These are phyloP conservation scores for Digitaria exilis DNA, from an alignment of 202 grass and related monocot genomes.

Conservation along the genomic window DNA sequence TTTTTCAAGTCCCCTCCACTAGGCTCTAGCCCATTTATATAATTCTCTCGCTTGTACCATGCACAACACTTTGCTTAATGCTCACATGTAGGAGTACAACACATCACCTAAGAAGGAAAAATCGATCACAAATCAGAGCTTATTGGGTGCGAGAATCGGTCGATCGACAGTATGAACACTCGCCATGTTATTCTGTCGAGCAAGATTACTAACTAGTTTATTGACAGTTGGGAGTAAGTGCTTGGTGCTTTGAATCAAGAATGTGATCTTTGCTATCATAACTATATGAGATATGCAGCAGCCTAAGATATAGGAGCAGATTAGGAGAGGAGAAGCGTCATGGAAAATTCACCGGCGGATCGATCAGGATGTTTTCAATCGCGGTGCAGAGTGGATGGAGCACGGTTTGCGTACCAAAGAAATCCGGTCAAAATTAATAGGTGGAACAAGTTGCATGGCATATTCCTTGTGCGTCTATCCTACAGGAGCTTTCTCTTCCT, in stretches of 20 bases:
- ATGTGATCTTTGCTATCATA: constrained; percentile 58
- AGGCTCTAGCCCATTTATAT: constrained; percentile 52
- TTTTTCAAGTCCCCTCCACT: constrained; percentile 53
- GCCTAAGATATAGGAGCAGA: constrained; percentile 44
- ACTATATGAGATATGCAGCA: constrained; percentile 48
- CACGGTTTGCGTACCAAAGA: constrained; percentile 42
- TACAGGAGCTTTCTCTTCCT: constrained; percentile 39
- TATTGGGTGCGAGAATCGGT: constrained; percentile 50
- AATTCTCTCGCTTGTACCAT: constrained; percentile 50
- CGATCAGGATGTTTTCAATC: not conserved
- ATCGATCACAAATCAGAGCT: constrained; percentile 36
- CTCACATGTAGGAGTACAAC: constrained; percentile 22
- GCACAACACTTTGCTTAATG: constrained; percentile 53
- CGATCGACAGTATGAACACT: constrained; percentile 42
- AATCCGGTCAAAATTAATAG: constrained; percentile 48
- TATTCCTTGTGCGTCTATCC: constrained; percentile 46
- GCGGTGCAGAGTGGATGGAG: constrained; percentile 33
- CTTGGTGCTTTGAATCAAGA: constrained; percentile 60
- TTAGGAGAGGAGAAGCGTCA: constrained; percentile 51
- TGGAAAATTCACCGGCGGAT: constrained; percentile 42
- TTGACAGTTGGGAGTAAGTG: constrained; percentile 57
- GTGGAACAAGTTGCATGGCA: constrained; percentile 52
- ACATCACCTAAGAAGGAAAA: constrained; percentile 45
- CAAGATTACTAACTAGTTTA: constrained; percentile 47
- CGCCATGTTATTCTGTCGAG: constrained; percentile 54